Evolutionary conservation across 768 basidiomycete species (phyloP).

Genomic region (Russula sp.): DNA sequence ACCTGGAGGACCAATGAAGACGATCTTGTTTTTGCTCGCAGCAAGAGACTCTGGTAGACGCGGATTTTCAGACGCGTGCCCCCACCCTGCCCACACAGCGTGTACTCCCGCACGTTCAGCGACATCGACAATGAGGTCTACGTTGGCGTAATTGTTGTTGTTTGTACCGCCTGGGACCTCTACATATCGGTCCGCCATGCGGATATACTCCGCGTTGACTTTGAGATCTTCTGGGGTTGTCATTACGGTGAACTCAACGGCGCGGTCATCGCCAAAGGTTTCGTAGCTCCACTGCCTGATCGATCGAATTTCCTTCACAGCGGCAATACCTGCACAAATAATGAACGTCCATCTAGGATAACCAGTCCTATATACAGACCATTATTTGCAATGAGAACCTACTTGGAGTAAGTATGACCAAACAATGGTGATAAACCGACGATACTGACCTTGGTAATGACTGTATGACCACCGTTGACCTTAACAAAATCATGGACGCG

Average conservation of each 20-base stretch:
- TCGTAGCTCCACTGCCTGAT: conserved; percentile 99
- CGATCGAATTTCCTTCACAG: conserved; percentile 98
- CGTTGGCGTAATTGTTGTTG: conserved; percentile 99
- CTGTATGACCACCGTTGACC: conserved; percentile 89
- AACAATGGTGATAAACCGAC: neutral
- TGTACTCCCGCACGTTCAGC: conserved; percentile 97
- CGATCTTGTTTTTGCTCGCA: conserved; percentile 90
- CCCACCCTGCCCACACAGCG: conserved; percentile 99
- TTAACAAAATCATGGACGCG: conserved; percentile 89
- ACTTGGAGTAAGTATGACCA: conserved; percentile 10
- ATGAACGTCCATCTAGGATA: conserved; percentile 11
- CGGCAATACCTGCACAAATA: conserved; percentile 78
- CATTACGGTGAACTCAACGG: conserved; percentile 99
- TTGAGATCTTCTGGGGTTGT: conserved; percentile 98
- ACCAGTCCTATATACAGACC: conserved; percentile 46
- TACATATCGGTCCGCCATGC: conserved; percentile 99
- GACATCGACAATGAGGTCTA: conserved; percentile 97
- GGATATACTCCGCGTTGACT: conserved; percentile 99
- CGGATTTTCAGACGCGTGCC: conserved; percentile 98
- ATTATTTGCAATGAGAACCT: conserved; percentile 99
- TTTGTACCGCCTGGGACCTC: conserved; percentile 98
- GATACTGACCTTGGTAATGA: conserved; percentile 86
- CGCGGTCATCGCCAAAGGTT: conserved; percentile 94
- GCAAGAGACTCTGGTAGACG: conserved; percentile 91
- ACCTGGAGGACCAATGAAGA: conserved; percentile 98